Evolutionary conservation across 1,284 basidiomycete species (phyloP).

Genomic region (Vanrija sp.): DNA sequence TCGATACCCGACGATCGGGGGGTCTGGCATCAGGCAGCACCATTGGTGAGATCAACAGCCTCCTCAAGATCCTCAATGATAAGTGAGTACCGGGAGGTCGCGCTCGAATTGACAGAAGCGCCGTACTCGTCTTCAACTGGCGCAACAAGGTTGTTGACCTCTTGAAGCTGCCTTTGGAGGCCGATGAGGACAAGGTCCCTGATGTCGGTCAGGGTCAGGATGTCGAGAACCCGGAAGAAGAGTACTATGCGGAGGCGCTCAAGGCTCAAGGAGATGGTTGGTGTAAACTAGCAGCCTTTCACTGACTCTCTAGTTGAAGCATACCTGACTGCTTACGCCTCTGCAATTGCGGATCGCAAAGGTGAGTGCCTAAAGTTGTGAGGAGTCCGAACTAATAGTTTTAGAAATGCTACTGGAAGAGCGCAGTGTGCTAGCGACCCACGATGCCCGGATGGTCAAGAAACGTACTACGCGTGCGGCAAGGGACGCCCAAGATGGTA

Average conservation of each 20-base stretch:
- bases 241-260: slow-evolving; percentile 43
- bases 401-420: slow-evolving; percentile 43
- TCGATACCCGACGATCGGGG: slow-evolving; percentile 15
- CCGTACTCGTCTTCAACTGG: slow-evolving; percentile 40
- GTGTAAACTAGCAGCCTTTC: neutral
- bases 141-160: slow-evolving; percentile 37
- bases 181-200: slow-evolving; percentile 16
- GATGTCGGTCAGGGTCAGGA: slow-evolving; percentile 22
- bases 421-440: slow-evolving; percentile 30
- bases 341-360: slow-evolving; percentile 42
- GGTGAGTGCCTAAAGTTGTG: slow-evolving; percentile 15
- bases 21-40: slow-evolving; percentile 25
- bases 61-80: slow-evolving; percentile 42
- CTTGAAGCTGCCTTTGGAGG: slow-evolving; percentile 33
- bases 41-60: slow-evolving; percentile 25
- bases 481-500: slow-evolving; percentile 22
- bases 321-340: slow-evolving; percentile 42
- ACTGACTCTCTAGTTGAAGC: slow-evolving; percentile 34
- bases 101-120: slow-evolving; percentile 17
- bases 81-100: slow-evolving; percentile 25
- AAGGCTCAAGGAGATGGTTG: slow-evolving; percentile 43
- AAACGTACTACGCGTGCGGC: slow-evolving; percentile 33
- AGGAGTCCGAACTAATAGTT: neutral
- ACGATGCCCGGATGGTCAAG: slow-evolving; percentile 31
- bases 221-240: slow-evolving; percentile 39